Base-by-base conservation (phyloP, 371 early-diverging fungal genomes). In the Furculomyces boomerangus region DNA sequence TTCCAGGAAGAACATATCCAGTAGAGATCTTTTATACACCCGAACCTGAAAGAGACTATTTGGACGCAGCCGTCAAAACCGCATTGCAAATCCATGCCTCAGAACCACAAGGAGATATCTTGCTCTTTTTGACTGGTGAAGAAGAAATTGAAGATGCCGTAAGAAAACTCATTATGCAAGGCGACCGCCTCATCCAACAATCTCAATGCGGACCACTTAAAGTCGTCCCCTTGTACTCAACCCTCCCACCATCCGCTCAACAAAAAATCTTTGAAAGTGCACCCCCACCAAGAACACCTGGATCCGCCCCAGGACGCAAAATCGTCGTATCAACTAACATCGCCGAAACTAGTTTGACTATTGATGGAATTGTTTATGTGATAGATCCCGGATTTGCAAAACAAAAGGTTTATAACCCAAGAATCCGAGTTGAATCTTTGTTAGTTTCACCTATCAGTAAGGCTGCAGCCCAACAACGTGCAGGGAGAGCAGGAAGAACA, bases 341-440 rank as follows among this genome's bases (percentile, higher is more conserved):
- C 69, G 96, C 98, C 14, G 99, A 99, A 72, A 98, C 98, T 1
- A 93, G 93, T 47, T 77, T 99, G 50, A 98, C 99, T 1, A 98
- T 99, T 55, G 91, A 93, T 57, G 93, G 95, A 32, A 88, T 99
- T 50, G 88, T 85, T 24, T 98, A 97, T 71, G 99, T 99, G 37
- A 81, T 99, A 32, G 99, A 98, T 62, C 90, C 91, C 37, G 99
- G 99, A 0, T 81, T 96, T 55, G 78, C 93, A 7, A 99, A 99
- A 65, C 84, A 92, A 59, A 95, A 93, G 70, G 93, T 89, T 25
- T 91, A 88, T 68, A 92, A 94, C 67, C 93, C 96, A 35, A 81
- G 91, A 31, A 80, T 92, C 46, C 86, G 90, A 32, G 83, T 86
- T 41, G 86, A 86, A 55, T 78, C 78, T 3, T 71, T 87, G 48